Evolutionary conservation across 2,329 filamentous ascomycete species (phyloP), one percentile per base, ranked within the genome.

Genomic region (Calonectria crousiana): DNA sequence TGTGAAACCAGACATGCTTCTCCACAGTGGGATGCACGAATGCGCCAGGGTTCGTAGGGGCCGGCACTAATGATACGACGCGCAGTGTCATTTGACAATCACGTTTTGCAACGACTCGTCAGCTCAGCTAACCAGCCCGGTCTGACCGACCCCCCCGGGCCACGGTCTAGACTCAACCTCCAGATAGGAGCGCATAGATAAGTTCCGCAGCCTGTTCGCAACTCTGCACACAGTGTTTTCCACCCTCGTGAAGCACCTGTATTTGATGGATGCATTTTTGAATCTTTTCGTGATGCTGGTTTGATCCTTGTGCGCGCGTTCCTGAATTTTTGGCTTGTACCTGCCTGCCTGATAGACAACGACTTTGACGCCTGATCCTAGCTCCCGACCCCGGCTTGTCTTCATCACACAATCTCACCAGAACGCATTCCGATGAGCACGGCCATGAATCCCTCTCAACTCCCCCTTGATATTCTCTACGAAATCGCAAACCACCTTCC

Each of bases 381-480:
- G 20, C 14, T 47, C 44, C n/a, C 18, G 8, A 47, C 41, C 41
- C 41, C 8, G 41, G 41, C 41, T 8, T 20, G 8, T 18, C 41
- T 4, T 47, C 41, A 47, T 20, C 41, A 23, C 44, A 47, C n/a
- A 20, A 47, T 10, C 44, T 47, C 44, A 47, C 44, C 44, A 47
- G 44, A 4, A n/a, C 44, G n/a, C n/a, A 47, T 47, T 44, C 41
- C 18, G 41, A 44, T 18, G n/a, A 14, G 30, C 34, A 34, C 56
- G 26, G 56, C 56, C 23, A 72, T 72, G 70, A 51, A 67, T 53
- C 36, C 28, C 26, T 68, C 32, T 36, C 13, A 62, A 23, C 53
- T 72, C 18, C 65, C 70, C 11, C 26, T 69, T 20, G 67, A 75
- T 18, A n/a, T 75, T 14, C 47, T 71, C 38, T 53, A 64, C 20